These are phyloP conservation scores for Avena eriantha DNA, from an alignment of 176 grass and related monocot genomes.

Conservation along the genomic window DNA sequence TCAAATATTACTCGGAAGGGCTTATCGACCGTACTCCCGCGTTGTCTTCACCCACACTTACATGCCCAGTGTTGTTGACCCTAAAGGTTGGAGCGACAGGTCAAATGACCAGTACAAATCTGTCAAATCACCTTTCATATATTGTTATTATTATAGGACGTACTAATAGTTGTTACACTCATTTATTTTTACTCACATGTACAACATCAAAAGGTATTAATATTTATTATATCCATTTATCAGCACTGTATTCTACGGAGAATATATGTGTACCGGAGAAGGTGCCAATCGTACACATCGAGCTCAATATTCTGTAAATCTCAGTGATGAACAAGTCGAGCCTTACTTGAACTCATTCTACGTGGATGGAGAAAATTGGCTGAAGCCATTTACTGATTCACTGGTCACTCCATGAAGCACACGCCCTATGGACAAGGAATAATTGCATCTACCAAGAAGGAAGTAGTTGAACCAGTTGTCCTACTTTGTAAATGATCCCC, in stretches of 20 bases:
- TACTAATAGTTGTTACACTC: not conserved
- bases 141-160: not conserved
- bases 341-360: constrained; percentile 70
- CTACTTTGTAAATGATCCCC: no score
- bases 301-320: constrained; percentile 56
- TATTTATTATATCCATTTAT: not conserved
- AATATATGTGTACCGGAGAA: constrained; percentile 69
- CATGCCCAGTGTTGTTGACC: constrained; percentile 63
- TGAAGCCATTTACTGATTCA: constrained; percentile 59
- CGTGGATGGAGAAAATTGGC: constrained; percentile 69
- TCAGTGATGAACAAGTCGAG: constrained; percentile 65
- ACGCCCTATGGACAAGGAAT: not conserved
- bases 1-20: constrained; percentile 70
- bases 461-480: constrained; percentile 1
- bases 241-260: constrained; percentile 81
- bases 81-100: constrained; percentile 78
- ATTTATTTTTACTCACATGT: not conserved
- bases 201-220: not conserved
- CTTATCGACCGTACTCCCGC: constrained; percentile 68
- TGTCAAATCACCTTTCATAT: not conserved
- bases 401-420: constrained; percentile 43
- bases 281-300: constrained; percentile 55
- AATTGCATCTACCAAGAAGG: not conserved
- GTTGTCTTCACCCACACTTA: constrained; percentile 69
- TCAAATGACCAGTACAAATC: constrained; percentile 60